Percentiles rank a stretch among this genome's conserved stretches.
These are phyloP conservation scores for Cinnamomum chago DNA, from an alignment of 164 flowering plant genomes.

Conservation along the genomic window DNA sequence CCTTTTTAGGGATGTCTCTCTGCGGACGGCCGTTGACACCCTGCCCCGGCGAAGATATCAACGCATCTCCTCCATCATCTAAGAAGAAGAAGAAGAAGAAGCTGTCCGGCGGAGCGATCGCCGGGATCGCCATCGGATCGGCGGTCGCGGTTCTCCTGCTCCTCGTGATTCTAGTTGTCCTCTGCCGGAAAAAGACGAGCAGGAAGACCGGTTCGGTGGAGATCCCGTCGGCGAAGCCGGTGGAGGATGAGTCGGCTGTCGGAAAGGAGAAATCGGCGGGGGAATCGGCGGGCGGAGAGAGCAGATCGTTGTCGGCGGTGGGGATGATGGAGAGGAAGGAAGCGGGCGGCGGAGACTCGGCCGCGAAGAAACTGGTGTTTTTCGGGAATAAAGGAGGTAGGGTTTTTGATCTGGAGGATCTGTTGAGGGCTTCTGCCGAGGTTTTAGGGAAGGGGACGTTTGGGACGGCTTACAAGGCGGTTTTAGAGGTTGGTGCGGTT, in stretches of 20 bases:
- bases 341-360: constrained; percentile 11
- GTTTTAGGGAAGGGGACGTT: constrained; percentile 82
- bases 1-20: constrained; percentile 58
- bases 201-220: constrained; percentile 25
- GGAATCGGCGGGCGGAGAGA: constrained; percentile 19
- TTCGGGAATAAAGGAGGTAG: constrained; percentile 31
- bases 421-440: constrained; percentile 78
- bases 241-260: constrained; percentile 7
- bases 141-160: constrained; percentile 41
- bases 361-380: constrained; percentile 42
- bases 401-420: constrained; percentile 61
- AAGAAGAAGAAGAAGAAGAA: constrained; percentile 18
- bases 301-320: constrained; percentile 10
- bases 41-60: constrained; percentile 24
- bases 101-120: constrained; percentile 76
- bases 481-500: constrained; percentile 51
- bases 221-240: constrained; percentile 19
- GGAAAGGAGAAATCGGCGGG: constrained; percentile 22
- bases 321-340: constrained; percentile 13
- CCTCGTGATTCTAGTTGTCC: constrained; percentile 34
- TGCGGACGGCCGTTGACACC: constrained; percentile 64
- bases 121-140: constrained; percentile 68
- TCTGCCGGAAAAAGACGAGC: constrained; percentile 40
- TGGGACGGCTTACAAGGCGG: constrained; percentile 77
- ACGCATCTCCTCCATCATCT: not conserved